Conservation (phyloP, 208 protist genomes). For the Leishmania tarentolae region DNA sequence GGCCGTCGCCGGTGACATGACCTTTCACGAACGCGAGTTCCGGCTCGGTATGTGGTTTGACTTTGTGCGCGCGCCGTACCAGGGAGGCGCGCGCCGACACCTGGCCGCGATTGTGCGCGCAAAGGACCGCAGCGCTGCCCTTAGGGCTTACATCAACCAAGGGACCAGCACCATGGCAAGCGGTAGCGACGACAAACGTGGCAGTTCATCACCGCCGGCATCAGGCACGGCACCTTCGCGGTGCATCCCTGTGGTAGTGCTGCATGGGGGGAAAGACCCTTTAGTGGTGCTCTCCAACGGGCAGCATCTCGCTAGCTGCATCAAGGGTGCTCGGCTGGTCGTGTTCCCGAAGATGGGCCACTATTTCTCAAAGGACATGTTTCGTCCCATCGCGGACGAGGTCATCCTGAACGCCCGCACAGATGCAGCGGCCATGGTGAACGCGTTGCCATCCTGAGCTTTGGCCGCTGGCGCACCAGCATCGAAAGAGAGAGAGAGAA, state of each 20-base stretch:
- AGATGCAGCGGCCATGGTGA: not conserved
- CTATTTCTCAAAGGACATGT: slow-evolving; percentile 64
- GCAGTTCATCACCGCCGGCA: slow-evolving; percentile 30
- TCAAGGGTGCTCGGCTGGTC: slow-evolving; percentile 52
- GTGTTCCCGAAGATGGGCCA: slow-evolving; percentile 78
- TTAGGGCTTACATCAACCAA: slow-evolving; percentile 37
- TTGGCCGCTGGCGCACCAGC: not conserved
- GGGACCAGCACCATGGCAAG: slow-evolving; percentile 36
- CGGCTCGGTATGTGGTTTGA: slow-evolving; percentile 36
- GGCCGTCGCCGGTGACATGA: slow-evolving; percentile 31
- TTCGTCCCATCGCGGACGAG: slow-evolving; percentile 38
- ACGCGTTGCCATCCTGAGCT: not conserved
- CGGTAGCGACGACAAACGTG: slow-evolving; percentile 5
- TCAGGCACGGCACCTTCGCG: slow-evolving; percentile 32
- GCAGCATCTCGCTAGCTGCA: slow-evolving; percentile 52
- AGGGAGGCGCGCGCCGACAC: slow-evolving; percentile 32
- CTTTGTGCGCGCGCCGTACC: slow-evolving; percentile 30
- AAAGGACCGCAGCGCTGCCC: slow-evolving; percentile 28
- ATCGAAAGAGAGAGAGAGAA: too few relatives aligned
- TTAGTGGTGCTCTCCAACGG: slow-evolving; percentile 59
- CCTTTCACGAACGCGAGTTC: slow-evolving; percentile 43
- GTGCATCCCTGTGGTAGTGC: slow-evolving; percentile 56
- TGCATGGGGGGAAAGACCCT: slow-evolving; percentile 77
- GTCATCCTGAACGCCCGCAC: slow-evolving; percentile 53
- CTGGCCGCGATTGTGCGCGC: slow-evolving; percentile 40